Conservation (phyloP, 2,329 filamentous ascomycete species). For the Furcasterigmium furcatum region DNA sequence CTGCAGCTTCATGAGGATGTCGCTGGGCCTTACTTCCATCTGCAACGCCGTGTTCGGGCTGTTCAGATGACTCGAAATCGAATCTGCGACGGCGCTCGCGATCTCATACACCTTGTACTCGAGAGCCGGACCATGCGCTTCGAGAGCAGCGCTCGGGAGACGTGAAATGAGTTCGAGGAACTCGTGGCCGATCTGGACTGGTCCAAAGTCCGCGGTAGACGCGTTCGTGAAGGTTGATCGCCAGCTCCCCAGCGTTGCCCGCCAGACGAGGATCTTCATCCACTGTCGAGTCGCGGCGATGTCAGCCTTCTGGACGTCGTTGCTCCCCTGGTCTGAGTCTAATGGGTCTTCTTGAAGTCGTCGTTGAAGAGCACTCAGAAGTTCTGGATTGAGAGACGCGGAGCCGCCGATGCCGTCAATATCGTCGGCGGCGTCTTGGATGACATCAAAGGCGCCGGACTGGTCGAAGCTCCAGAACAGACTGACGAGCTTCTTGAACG, state of each 20-base stretch:
- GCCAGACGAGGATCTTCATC: conserved; percentile 48
- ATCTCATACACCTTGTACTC: conserved; percentile 45
- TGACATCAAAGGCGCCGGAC: conserved; percentile 42
- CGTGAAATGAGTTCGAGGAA: conserved; percentile 38
- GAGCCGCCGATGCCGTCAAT: conserved; percentile 18
- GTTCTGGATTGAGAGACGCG: conserved; percentile 14
- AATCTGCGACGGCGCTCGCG: conserved; percentile 39
- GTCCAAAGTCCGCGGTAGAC: conserved; percentile 22
- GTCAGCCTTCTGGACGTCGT: conserved; percentile 45
- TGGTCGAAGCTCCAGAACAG: conserved; percentile 49
- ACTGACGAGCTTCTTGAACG: conserved; percentile 44
- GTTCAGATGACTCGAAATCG: conserved; percentile 23
- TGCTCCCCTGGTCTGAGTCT: conserved; percentile 33
- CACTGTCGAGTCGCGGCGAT: conserved; percentile 46
- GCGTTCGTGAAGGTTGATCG: conserved; percentile 6
- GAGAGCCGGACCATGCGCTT: conserved; percentile 45
- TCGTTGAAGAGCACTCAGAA: conserved; percentile 35
- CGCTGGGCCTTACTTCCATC: conserved; percentile 20
- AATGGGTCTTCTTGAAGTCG: conserved; percentile 31
- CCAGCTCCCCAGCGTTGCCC: conserved; percentile 27
- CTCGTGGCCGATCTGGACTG: conserved; percentile 41
- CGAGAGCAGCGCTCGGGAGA: conserved; percentile 41
- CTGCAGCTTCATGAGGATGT: conserved; percentile 33
- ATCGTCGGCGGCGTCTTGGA: conserved; percentile 32
- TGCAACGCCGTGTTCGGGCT: conserved; percentile 5